These are phyloP conservation scores for Nemania sp. DNA, from an alignment of 2,329 filamentous ascomycete species.

Conservation along the genomic window DNA sequence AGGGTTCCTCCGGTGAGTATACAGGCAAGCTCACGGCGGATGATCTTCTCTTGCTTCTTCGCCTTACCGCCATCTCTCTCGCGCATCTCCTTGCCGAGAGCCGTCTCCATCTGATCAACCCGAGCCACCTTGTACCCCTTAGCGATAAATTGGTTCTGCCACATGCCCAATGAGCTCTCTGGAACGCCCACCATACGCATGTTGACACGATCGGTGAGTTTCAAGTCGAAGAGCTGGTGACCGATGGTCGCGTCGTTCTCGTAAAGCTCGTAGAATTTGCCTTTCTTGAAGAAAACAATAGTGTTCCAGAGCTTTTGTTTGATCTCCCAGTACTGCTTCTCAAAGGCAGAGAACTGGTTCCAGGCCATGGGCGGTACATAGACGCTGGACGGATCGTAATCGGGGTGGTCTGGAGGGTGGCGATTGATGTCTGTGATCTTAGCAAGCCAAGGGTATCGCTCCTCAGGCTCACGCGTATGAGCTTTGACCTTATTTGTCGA, in stretches of 20 bases:
- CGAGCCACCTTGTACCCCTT: constrained; percentile 97
- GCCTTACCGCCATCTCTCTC: constrained; percentile 73
- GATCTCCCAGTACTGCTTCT: constrained; percentile 99
- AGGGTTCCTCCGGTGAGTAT: constrained; percentile 91
- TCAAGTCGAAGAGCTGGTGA: constrained; percentile 94
- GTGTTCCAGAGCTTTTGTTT: constrained; percentile 98
- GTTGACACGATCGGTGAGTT: constrained; percentile 96
- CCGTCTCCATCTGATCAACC: constrained; percentile 96
- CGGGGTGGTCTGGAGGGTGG: constrained; percentile 75
- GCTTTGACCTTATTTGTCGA: constrained; percentile 65
- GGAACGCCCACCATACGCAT: constrained; percentile 99
- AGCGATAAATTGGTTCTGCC: constrained; percentile 97
- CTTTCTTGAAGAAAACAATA: constrained; percentile 99
- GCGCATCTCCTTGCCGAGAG: constrained; percentile 97
- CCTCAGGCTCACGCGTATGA: constrained; percentile 78
- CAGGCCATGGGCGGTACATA: constrained; percentile 83
- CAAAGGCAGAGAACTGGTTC: constrained; percentile 86
- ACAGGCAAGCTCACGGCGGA: constrained; percentile 84
- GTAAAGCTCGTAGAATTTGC: constrained; percentile 98
- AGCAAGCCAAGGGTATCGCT: constrained; percentile 88
- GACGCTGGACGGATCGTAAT: constrained; percentile 90
- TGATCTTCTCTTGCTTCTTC: constrained; percentile 87
- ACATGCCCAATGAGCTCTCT: constrained; percentile 91
- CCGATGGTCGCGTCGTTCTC: constrained; percentile 97
- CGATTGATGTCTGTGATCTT: constrained; percentile 83